Evolutionary conservation across 345 rosid species (phyloP).

Genomic region (Populus deltoides): DNA sequence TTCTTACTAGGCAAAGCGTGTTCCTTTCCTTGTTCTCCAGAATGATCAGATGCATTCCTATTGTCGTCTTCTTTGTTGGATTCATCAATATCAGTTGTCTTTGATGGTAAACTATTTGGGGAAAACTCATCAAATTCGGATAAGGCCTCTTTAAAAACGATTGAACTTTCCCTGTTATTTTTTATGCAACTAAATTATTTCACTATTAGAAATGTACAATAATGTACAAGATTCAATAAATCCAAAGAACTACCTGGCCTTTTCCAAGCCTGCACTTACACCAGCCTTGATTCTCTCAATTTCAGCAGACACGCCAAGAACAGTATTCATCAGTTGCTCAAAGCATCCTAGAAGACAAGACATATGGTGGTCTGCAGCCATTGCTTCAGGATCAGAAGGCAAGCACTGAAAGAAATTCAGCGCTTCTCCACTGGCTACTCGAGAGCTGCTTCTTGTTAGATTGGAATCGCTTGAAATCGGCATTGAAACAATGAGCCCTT

Average conservation of each 20-base stretch:
- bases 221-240: background rate
- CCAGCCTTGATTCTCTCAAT: too few relatives aligned
- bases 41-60: background rate
- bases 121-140: background rate
- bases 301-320: background rate
- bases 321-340: background rate
- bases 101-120: background rate
- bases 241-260: background rate
- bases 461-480: too few relatives aligned
- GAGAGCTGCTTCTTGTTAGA: too few relatives aligned
- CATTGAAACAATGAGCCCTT: too few relatives aligned
- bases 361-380: background rate
- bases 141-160: background rate
- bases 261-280: background rate
- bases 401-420: background rate
- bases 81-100: background rate
- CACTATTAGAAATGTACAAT: background rate
- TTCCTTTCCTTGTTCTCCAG: too few relatives aligned
- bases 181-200: background rate
- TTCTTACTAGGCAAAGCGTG: fast-evolving
- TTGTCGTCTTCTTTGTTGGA: background rate
- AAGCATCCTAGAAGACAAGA: background rate
- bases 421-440: too few relatives aligned
- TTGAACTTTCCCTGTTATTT: background rate
- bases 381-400: background rate